A percentile compares a stretch with the other conserved stretches of the same genome.
These are phyloP conservation scores for Quercus gilva DNA, from an alignment of 306 rosid species.

Conservation along the genomic window DNA sequence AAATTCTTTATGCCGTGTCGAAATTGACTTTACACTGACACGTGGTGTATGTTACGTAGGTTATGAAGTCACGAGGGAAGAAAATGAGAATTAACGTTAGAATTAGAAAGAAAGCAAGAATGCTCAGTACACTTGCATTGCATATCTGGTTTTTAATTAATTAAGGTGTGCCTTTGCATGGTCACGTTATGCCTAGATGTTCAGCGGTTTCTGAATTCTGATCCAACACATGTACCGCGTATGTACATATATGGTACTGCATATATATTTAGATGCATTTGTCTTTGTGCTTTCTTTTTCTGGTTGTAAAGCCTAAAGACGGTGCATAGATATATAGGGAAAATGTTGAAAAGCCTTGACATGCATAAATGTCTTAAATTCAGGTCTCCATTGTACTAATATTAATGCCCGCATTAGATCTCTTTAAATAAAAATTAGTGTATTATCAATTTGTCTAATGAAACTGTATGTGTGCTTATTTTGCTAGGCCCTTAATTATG, in stretches of 20 bases:
- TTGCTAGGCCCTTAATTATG: neutral
- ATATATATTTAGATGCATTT: no score
- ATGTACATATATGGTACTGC: neutral
- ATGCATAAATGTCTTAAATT: no score
- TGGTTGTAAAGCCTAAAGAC: no score
- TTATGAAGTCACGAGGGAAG: conserved; percentile 2
- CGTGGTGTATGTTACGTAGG: neutral
- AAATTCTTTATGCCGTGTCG: conserved; percentile 23
- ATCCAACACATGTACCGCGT: conserved; percentile 19
- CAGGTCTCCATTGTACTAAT: no score
- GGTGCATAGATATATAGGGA: no score
- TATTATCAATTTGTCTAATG: neutral
- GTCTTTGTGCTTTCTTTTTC: no score
- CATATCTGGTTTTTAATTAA: no score
- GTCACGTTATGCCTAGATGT: conserved; percentile 5
- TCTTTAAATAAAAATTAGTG: neutral
- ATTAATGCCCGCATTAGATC: neutral
- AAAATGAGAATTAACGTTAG: neutral
- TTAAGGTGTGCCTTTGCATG: conserved; percentile 24
- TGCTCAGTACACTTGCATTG: neutral
- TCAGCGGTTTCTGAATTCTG: conserved; percentile 18
- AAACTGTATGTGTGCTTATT: neutral
- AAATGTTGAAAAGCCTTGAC: no score
- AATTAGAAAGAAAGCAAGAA: conserved; percentile 8
- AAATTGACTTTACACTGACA: conserved; percentile 40